Percentiles rank a stretch among this genome's conserved stretches.
These are phyloP conservation scores for Physcomitrellopsis africana DNA, from an alignment of 225 moss, liverwort and hornwort genomes.

Conservation along the genomic window DNA sequence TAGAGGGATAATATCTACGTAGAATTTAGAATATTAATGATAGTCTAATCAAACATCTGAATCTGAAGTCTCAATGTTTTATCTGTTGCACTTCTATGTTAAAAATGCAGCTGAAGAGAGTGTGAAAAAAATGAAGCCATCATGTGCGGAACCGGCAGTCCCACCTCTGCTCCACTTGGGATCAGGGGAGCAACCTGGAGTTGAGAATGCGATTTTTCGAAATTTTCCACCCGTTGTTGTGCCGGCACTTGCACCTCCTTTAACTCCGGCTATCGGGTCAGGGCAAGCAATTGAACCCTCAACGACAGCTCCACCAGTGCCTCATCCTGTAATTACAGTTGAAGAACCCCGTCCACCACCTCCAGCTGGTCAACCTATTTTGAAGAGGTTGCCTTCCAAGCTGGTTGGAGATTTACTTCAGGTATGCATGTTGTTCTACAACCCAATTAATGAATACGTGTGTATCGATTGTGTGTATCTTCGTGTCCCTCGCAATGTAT, in stretches of 20 bases:
- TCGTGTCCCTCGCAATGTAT: background rate
- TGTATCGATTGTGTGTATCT: background rate
- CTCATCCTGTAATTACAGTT: conserved; percentile 33
- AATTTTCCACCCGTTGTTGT: conserved; percentile 35
- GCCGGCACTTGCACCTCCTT: conserved; percentile 28
- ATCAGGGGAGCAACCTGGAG: conserved; percentile 36
- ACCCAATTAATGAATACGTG: conserved; percentile 12
- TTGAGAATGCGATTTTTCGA: conserved; percentile 33
- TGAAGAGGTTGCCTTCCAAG: conserved; percentile 67
- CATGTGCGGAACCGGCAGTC: conserved; percentile 31
- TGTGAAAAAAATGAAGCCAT: conserved; percentile 40
- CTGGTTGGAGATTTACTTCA: conserved; percentile 88
- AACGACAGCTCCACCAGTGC: conserved; percentile 31
- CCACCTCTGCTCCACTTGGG: conserved; percentile 34
- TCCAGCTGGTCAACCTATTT: conserved; percentile 64
- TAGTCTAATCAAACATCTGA: background rate
- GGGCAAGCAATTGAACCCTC: conserved; percentile 26
- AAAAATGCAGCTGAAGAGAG: conserved; percentile 49
- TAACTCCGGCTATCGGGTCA: conserved; percentile 24
- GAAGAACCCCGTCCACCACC: conserved; percentile 64
- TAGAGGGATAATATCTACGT: conserved; percentile 16
- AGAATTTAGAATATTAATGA: conserved; percentile 17
- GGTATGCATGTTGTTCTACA: conserved; percentile 44
- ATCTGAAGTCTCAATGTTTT: conserved; percentile 11
- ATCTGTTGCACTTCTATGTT: conserved; percentile 25